phyloP scores from a whole-genome alignment of 805 yeast genomes.

The Saturnispora galanensis region DNA sequence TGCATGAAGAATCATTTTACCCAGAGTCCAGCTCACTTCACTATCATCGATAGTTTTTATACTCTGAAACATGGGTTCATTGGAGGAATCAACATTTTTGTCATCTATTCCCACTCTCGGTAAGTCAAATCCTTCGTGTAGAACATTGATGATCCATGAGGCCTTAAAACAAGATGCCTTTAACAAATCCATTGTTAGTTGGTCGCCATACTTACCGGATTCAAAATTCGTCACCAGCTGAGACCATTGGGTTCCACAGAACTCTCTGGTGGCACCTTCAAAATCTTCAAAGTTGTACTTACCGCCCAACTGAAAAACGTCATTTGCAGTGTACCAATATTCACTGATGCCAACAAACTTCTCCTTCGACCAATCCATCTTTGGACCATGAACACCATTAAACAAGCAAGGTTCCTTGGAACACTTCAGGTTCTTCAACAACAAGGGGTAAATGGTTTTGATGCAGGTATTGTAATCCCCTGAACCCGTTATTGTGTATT shows the following conservation, averaged over 20 bases:
- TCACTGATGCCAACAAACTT: constrained; percentile 91
- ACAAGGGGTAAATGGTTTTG: constrained; percentile 60
- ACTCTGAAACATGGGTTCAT: constrained; percentile 50
- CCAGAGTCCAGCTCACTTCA: constrained; percentile 93
- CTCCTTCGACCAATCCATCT: constrained; percentile 66
- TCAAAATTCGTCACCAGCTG: constrained; percentile 37
- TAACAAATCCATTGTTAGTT: constrained; percentile 46
- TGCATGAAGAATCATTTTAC: constrained; percentile 76
- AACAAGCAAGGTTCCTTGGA: constrained; percentile 82
- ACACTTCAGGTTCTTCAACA: constrained; percentile 75
- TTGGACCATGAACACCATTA: constrained; percentile 93
- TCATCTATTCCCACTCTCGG: constrained; percentile 60
- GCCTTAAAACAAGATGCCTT: constrained; percentile 87
- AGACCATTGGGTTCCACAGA: constrained; percentile 72
- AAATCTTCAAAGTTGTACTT: constrained; percentile 69
- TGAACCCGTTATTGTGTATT: constrained; percentile 53
- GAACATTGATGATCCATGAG: constrained; percentile 80
- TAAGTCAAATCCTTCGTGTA: constrained; percentile 87
- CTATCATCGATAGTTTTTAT: constrained; percentile 72
- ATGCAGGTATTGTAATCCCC: constrained; percentile 76
- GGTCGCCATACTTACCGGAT: constrained; percentile 46
- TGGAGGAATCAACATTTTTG: constrained; percentile 11
- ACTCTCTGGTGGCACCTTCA: constrained; percentile 53
- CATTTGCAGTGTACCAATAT: constrained; percentile 96
- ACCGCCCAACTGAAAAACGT: constrained; percentile 81